Percentiles rank a stretch among this genome's conserved stretches.
These are phyloP conservation scores for Moringa oleifera DNA, from an alignment of 345 rosid genomes.

Conservation along the genomic window DNA sequence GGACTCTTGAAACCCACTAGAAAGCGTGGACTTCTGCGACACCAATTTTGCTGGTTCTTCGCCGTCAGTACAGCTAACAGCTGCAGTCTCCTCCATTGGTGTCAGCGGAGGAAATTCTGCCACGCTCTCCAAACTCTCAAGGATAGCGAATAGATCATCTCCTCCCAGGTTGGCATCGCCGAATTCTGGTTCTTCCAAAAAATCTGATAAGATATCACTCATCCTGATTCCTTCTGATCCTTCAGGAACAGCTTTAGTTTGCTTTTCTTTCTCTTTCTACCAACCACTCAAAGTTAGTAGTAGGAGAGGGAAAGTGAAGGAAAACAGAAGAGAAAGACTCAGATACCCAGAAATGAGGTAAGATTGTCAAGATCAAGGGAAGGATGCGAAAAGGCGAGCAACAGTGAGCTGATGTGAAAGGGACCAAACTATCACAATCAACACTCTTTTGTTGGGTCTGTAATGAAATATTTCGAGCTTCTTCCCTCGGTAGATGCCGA, in stretches of 20 bases:
- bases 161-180: conserved; percentile 44
- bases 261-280: no score
- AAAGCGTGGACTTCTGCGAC: conserved; percentile 32
- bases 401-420: conserved; percentile 38
- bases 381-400: conserved; percentile 30
- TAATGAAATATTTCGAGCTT: background rate
- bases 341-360: background rate
- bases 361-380: conserved; percentile 25
- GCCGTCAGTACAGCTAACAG: conserved; percentile 7
- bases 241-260: no score
- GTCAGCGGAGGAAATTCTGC: conserved; percentile 45
- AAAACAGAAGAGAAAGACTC: conserved; percentile 2
- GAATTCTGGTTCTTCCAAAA: conserved; percentile 46
- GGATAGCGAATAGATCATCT: conserved; percentile 75
- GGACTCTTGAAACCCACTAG: conserved; percentile 28
- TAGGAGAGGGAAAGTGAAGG: conserved; percentile 14
- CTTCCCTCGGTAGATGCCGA: no score
- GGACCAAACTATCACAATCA: conserved; percentile 71
- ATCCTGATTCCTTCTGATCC: conserved; percentile 21
- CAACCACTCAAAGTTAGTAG: conserved; percentile 13
- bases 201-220: conserved; percentile 40
- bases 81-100: conserved; percentile 27
- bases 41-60: conserved; percentile 17
- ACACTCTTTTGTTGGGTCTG: conserved; percentile 3
- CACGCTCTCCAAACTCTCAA: conserved; percentile 62